Conservation (phyloP, 805 yeast genomes). For the Metschnikowia drakensbergensis region DNA sequence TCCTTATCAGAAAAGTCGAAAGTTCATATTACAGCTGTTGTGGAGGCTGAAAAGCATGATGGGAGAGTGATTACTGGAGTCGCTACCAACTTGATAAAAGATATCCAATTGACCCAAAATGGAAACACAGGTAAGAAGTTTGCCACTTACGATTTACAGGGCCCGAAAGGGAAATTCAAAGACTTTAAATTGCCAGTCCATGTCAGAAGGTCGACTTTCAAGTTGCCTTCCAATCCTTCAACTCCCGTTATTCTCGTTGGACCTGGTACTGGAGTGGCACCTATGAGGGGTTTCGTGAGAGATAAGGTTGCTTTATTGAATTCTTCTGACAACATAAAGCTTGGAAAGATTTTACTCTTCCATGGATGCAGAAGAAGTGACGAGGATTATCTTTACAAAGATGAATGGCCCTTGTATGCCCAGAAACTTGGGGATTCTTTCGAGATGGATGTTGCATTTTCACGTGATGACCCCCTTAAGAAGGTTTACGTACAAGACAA, state of each 20-base stretch:
- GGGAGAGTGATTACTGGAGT: slow-evolving; percentile 66
- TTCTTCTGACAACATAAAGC: slow-evolving; percentile 21
- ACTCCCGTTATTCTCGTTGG: slow-evolving; percentile 91
- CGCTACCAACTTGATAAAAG: slow-evolving; percentile 79
- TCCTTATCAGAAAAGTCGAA: slow-evolving; percentile 69
- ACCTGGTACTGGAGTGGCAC: slow-evolving; percentile 99
- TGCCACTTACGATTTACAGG: slow-evolving; percentile 67
- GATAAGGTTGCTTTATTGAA: slow-evolving; percentile 65
- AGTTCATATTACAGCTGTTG: slow-evolving; percentile 87
- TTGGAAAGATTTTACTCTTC: slow-evolving; percentile 76
- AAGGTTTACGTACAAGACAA: slow-evolving; percentile 85
- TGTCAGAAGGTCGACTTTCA: slow-evolving; percentile 91
- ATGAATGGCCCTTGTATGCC: slow-evolving; percentile 83
- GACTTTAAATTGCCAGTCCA: slow-evolving; percentile 79
- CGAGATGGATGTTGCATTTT: slow-evolving; percentile 78
- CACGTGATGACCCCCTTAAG: slow-evolving; percentile 58
- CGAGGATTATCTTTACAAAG: slow-evolving; percentile 80
- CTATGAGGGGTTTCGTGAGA: slow-evolving; percentile 91
- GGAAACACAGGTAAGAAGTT: slow-evolving; percentile 35
- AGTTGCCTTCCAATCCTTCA: slow-evolving; percentile 79
- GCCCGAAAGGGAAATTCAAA: slow-evolving; percentile 65
- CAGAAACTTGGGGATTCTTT: slow-evolving; percentile 57
- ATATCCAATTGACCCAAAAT: slow-evolving; percentile 61
- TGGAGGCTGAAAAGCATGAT: slow-evolving; percentile 54
- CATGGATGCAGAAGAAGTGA: slow-evolving; percentile 80